Conservation (phyloP, 2,329 filamentous ascomycete species). For the Berkeleyomyces basicola region DNA sequence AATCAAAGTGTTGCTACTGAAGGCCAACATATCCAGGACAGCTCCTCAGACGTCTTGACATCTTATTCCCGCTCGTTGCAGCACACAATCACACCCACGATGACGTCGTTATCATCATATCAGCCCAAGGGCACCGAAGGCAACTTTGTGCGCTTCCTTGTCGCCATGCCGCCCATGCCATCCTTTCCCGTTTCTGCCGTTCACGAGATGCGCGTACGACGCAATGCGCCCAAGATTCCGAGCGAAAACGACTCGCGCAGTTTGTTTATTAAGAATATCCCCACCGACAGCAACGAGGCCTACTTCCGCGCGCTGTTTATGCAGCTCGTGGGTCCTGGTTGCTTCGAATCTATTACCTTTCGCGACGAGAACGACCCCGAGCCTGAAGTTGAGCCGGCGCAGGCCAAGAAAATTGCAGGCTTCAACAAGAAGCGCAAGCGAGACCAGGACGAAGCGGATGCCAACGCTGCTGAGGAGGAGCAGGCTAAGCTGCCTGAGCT, state of each 20-base stretch:
- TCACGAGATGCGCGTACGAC: constrained; percentile 77
- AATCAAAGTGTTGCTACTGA: too few relatives aligned
- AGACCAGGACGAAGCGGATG: constrained; percentile 30
- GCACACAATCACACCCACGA: not conserved
- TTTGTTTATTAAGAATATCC: constrained; percentile 82
- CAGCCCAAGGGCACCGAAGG: constrained; percentile 19
- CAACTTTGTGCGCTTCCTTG: constrained; percentile 52
- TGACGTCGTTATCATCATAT: constrained; percentile 7
- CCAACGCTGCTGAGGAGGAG: constrained; percentile 40
- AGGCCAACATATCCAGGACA: too few relatives aligned
- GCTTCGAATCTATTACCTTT: constrained; percentile 65
- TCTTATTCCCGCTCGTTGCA: not conserved
- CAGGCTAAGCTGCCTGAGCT: constrained; percentile 47
- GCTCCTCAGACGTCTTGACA: too few relatives aligned
- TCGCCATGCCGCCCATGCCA: constrained; percentile 46
- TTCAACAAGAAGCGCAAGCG: constrained; percentile 35
- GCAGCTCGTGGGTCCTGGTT: constrained; percentile 55
- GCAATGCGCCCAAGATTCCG: constrained; percentile 63
- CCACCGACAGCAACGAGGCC: constrained; percentile 61
- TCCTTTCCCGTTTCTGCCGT: constrained; percentile 41
- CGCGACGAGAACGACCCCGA: constrained; percentile 38
- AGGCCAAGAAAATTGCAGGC: constrained; percentile 24
- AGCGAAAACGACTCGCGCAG: constrained; percentile 59
- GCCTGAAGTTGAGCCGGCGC: constrained; percentile 22
- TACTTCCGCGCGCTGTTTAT: constrained; percentile 65